Evolutionary conservation across 1,284 basidiomycete genomes (phyloP), one percentile per base, ranked within the genome.

Genomic region (Phenoliferia sp.): DNA sequence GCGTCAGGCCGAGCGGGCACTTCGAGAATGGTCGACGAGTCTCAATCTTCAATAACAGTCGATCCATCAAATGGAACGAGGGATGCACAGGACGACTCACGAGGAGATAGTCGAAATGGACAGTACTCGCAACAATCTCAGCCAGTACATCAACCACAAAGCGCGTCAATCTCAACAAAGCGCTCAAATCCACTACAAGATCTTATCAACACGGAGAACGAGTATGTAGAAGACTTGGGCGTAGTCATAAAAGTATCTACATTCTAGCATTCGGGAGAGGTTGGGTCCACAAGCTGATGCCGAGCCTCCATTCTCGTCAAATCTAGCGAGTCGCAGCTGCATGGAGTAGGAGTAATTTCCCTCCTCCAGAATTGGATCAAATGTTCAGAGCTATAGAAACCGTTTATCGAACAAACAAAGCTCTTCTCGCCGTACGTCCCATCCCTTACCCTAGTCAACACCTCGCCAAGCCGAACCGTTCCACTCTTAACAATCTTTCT

Each of bases 381-480:
- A 94, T 99, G 91, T 99, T 99, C 80, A 85, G 95, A 71, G 88
- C 89, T 75, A 86, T 98, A 60, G 95, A 99, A 80, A 85, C 85
- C 29, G 87, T 98, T 29, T 98, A 94, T 81, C 90, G 94, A 77
- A 89, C 90, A 50, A 97, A 96, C 80, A 86, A 93, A 67, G 80
- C 84, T 1, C 85, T 99, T 73, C 85, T 90, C 63, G 81, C 83
- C 54, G 92, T 94, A 74, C 76, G 89, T 76, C 9, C 2, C 2
- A 22, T 7, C 34, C 59, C 48, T n/a, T n/a, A n/a, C n/a, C n/a
- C n/a, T n/a, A n/a, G n/a, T n/a, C n/a, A n/a, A n/a, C n/a, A n/a
- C n/a, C n/a, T n/a, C n/a, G n/a, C n/a, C n/a, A n/a, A n/a, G n/a
- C n/a, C n/a, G n/a, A n/a, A n/a, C n/a, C 17, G 44, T 50, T 32